A percentile compares a stretch with the other conserved stretches of the same genome.
Evolutionary conservation across 306 rosid genomes (phyloP).

Genomic region (Gastrolobium bilobum): DNA sequence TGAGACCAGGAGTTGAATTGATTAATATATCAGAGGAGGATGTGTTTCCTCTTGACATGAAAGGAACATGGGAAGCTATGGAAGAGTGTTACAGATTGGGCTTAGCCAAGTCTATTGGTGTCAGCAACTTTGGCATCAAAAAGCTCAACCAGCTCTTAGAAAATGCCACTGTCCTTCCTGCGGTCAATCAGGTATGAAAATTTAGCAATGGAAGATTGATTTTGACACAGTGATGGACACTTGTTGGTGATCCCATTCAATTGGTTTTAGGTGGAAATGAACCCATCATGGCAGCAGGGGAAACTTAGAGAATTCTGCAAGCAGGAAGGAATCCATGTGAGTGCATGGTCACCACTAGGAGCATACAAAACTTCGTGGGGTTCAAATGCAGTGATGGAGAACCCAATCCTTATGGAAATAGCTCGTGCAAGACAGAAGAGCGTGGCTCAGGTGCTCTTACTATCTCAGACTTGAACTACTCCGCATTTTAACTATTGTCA

Average conservation of each 20-base stretch:
- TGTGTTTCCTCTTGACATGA: constrained; percentile 51
- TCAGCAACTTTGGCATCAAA: constrained; percentile 48
- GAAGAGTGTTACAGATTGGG: constrained; percentile 44
- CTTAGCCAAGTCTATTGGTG: constrained; percentile 51
- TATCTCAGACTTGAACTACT: no score
- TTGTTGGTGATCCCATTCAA: no score
- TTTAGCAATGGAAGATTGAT: no score
- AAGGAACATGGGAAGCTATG: constrained; percentile 33
- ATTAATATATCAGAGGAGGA: constrained; percentile 44
- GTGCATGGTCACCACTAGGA: constrained; percentile 58
- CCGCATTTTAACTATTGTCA: no score
- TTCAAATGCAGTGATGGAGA: constrained; percentile 53
- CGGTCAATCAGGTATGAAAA: constrained; percentile 47
- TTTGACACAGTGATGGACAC: no score
- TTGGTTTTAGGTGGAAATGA: constrained; percentile 52
- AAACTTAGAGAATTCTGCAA: constrained; percentile 49
- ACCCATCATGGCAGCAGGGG: constrained; percentile 51
- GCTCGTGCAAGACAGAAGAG: constrained; percentile 43
- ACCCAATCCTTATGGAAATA: constrained; percentile 44
- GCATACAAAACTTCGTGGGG: constrained; percentile 43
- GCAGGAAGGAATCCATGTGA: constrained; percentile 48
- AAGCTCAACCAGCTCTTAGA: constrained; percentile 42
- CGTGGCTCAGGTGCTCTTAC: background rate
- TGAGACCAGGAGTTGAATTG: constrained; percentile 40
- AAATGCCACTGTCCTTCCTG: constrained; percentile 47